Evolutionary conservation across 179 eudicot genomes (phyloP).

Genomic region (Silene noctiflora): DNA sequence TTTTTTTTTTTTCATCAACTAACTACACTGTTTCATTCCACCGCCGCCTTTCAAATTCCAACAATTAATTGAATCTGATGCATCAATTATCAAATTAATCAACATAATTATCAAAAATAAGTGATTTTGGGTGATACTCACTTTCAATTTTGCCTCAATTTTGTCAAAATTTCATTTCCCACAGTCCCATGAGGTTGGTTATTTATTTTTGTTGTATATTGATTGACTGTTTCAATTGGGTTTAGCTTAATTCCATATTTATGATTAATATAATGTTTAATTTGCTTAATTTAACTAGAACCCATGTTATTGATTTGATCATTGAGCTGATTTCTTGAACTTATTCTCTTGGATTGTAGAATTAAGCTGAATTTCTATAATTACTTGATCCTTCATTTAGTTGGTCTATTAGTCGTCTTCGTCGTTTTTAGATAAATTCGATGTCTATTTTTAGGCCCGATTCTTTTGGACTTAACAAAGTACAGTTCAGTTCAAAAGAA

Average conservation of each 20-base stretch:
- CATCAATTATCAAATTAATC: not conserved
- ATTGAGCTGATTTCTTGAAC: not conserved
- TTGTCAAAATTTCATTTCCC: not conserved
- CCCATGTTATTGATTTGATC: not conserved
- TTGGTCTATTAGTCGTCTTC: not conserved
- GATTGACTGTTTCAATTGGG: not conserved
- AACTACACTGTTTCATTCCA: not conserved
- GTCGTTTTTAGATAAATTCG: no score
- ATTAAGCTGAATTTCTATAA: not conserved
- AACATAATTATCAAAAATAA: not conserved
- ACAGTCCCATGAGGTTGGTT: constrained; percentile 4
- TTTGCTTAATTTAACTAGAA: not conserved
- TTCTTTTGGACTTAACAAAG: not conserved
- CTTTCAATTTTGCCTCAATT: not conserved
- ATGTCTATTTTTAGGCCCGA: no score
- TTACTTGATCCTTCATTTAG: not conserved
- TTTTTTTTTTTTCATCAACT: no score
- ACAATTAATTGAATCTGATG: no score
- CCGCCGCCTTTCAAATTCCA: not conserved
- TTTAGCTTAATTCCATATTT: not conserved
- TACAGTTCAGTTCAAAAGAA: no score
- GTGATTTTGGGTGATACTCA: not conserved
- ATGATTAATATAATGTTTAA: not conserved
- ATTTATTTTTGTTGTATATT: not conserved
- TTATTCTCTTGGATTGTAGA: not conserved